Base-by-base conservation (phyloP, 805 yeast species). In the Huiozyma sinensis region DNA sequence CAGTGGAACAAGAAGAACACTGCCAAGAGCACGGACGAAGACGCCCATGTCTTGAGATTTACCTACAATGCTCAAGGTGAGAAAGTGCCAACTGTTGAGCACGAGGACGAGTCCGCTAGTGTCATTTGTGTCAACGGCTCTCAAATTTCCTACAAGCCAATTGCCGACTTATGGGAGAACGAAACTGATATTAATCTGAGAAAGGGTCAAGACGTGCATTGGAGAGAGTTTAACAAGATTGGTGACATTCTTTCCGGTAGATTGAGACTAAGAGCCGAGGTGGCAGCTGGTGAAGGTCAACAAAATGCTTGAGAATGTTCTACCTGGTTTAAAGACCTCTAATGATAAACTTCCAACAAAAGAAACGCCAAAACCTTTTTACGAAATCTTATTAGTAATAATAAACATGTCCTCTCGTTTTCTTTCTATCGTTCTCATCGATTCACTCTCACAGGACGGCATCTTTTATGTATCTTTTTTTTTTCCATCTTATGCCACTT, bases 181-280 rank as follows among this genome's bases (percentile, higher is more conserved):
- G 81, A 79, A 49, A 78, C 90, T 1, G 73, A 82, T 57, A 64
- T 78, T 34, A 61, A 60, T 36, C 67, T 74, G 56, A 73, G 94
- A 67, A 83, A 81, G 66, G 86, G 88, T 44, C 65, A 64, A 42
- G 73, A 71, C 1, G 65, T 82, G 39, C 92, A 83, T 61, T 84
- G 94, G 94, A 66, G 68, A 42, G 68, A 72, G 40, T 69, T 78
- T 66, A 71, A 70, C 45, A 70, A 70, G 45, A 74, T 79, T 32
- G 75, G 78, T 48, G 85, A 81, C 57, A 75, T 83, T 53, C 68
- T 84, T 55, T 82, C 89, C 57, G 94, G 94, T 35, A 71, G 89
- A 57, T 59, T 74, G 44, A 62, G 69, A 51, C 61, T 81, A 46
- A 67, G 80, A 61, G 67, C 64, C 43, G 65, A 61, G 54, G 57